These are phyloP conservation scores for Trichoderma sp. DNA, from an alignment of 2,329 filamentous ascomycete species.

Conservation along the genomic window DNA sequence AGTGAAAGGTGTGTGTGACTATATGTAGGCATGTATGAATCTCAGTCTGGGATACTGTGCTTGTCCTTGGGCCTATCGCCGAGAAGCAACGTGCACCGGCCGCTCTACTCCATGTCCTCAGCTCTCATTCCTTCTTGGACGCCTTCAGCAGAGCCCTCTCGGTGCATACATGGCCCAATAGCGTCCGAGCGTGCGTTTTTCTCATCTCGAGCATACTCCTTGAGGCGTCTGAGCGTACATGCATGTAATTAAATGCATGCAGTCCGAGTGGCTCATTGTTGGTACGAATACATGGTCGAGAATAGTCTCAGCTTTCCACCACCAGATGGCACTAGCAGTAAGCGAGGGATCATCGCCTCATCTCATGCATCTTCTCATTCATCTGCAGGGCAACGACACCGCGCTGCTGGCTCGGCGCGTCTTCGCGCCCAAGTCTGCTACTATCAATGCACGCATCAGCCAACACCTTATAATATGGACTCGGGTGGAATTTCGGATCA, in stretches of 20 bases:
- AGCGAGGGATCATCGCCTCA: conserved; percentile 19
- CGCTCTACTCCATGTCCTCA: not conserved
- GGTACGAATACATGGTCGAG: not conserved
- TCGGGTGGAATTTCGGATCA: not conserved
- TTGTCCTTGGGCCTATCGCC: not conserved
- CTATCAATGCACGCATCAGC: not conserved
- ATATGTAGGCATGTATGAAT: not conserved
- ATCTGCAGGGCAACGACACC: not conserved
- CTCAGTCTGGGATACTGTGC: not conserved
- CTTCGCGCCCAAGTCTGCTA: conserved; percentile 5
- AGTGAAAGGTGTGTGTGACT: not conserved
- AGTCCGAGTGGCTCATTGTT: not conserved
- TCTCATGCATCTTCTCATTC: conserved; percentile 12
- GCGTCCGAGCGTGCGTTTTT: not conserved
- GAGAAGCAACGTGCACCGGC: not conserved
- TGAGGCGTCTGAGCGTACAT: not conserved
- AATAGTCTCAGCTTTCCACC: not conserved
- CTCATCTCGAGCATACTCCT: not conserved
- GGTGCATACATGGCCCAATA: not conserved
- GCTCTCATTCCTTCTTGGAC: not conserved
- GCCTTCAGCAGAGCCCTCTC: not conserved
- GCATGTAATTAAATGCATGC: not conserved
- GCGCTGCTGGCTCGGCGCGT: conserved; percentile 18
- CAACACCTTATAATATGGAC: conserved; percentile 6
- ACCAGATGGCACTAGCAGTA: conserved; percentile 13